Evolutionary conservation across 805 yeast species (phyloP).

Genomic region (Candida easanensis): DNA sequence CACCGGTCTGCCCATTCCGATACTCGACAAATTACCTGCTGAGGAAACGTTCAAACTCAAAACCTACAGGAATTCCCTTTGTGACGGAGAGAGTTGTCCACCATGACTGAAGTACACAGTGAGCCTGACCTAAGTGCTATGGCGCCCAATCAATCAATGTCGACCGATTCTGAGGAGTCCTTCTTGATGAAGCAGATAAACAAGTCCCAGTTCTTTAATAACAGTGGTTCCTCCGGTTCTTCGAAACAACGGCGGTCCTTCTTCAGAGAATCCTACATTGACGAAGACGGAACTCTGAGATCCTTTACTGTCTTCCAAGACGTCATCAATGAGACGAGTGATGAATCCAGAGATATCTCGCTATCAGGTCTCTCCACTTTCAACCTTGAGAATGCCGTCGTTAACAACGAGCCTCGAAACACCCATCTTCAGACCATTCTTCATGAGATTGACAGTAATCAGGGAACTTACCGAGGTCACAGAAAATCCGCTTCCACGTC

Average conservation of each 20-base stretch:
- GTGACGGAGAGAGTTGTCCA: too few relatives aligned
- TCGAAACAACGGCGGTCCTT: constrained; percentile 16
- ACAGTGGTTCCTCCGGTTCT: constrained; percentile 8
- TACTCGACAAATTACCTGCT: too few relatives aligned
- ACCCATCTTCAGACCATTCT: constrained; percentile 11
- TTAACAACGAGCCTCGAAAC: constrained; percentile 4
- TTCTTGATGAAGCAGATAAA: constrained; percentile 27
- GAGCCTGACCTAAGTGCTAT: constrained; percentile 2
- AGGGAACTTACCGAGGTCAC: constrained; percentile 1
- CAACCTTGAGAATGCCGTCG: constrained; percentile 14
- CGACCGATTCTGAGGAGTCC: constrained; percentile 30
- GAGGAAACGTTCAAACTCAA: not conserved
- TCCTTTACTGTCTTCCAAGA: constrained; percentile 25
- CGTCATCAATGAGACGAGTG: constrained; percentile 22
- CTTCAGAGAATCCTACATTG: constrained; percentile 27
- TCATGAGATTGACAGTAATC: constrained; percentile 15
- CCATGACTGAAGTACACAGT: constrained; percentile 3
- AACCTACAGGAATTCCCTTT: not conserved
- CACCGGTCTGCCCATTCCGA: too few relatives aligned
- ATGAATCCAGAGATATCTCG: constrained; percentile 21
- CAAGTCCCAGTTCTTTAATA: constrained; percentile 25
- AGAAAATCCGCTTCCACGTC: constrained; percentile 7
- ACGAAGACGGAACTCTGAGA: constrained; percentile 23
- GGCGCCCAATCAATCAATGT: constrained; percentile 19
- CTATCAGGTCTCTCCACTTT: constrained; percentile 20